phyloP scores from a whole-genome alignment of 1,284 basidiomycete species.

The Ceratorhiza oryzae-sativae region DNA sequence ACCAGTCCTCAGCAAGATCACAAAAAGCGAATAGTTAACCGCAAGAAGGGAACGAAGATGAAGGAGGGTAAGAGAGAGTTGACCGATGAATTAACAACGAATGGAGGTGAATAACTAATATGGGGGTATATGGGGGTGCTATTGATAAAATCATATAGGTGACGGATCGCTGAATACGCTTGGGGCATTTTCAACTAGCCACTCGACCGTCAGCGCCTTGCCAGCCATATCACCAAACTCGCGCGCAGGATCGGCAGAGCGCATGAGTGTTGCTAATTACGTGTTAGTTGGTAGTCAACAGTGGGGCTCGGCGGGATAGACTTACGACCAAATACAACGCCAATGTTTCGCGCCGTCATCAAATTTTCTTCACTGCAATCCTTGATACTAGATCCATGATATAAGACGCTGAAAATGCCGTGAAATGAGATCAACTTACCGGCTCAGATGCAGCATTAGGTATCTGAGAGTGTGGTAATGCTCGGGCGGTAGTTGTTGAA shows the following conservation, averaged over 20 bases:
- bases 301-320: slow-evolving; percentile 46
- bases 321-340: slow-evolving; percentile 99
- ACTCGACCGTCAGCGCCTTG: slow-evolving; percentile 90
- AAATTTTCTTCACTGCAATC: slow-evolving; percentile 77
- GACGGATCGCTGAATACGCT: slow-evolving; percentile 48
- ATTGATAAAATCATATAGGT: background rate
- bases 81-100: background rate
- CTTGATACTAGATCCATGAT: slow-evolving; percentile 62
- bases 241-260: slow-evolving; percentile 81
- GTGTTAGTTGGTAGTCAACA: background rate
- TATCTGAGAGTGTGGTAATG: slow-evolving; percentile 86
- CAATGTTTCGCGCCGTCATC: slow-evolving; percentile 95
- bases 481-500: slow-evolving; percentile 81
- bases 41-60: slow-evolving; percentile 9
- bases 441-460: slow-evolving; percentile 88
- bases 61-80: background rate
- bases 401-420: background rate
- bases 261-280: slow-evolving; percentile 85
- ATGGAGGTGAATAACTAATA: background rate
- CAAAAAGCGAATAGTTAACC: slow-evolving; percentile 8
- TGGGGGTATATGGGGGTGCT: slow-evolving; percentile 12
- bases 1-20: background rate
- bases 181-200: slow-evolving; percentile 90
- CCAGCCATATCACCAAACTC: slow-evolving; percentile 98
- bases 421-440: slow-evolving; percentile 55